Evolutionary conservation across 495 filamentous ascomycete species (phyloP), one percentile per base, ranked within the genome.

Genomic region (Penicillium cataractarum): DNA sequence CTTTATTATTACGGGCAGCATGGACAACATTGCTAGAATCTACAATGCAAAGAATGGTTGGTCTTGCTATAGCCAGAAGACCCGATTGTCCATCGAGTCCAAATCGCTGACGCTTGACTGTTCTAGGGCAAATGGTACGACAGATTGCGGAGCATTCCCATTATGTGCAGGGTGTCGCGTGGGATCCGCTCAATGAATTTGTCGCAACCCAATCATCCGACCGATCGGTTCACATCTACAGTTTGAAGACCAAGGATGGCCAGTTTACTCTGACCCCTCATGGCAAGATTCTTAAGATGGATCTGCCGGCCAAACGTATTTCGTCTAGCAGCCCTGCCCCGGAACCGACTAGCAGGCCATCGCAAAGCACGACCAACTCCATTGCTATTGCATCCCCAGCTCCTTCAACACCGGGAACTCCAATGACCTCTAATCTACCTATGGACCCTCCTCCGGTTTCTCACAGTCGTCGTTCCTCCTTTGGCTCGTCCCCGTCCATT

Each of bases 71-170:
- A 5, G 27, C 29, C 26, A 19, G 29, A 17, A 21, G 51, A 26
- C 0, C 13, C 4, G 19, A 46, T 21, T 46, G 6, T 9, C 19
- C 31, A 6, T 29, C 49, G 33, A 26, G 10, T 19, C n/a, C 12
- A 21, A 35, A 33, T 32, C 50, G 51, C 62, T 69, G 33, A 70
- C 42, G 39, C 10, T 70, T 71, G 31, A 70, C 44, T 32, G 17
- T 46, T 15, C 12, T 62, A 97, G 93, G 95, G 31, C 87, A 89
- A 79, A 88, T 93, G 69, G 89, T 99, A 58, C 89, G 95, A 57
- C 94, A 97, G 72, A 99, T 99, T 64, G 96, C 95, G 44, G 95
- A 99, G 72, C 95, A 99, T 78, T 97, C 94, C 68, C 95, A 99
- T 75, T 99, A 97, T 69, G 95, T 99, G 21, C 95, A 99, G 78